phyloP scores from a whole-genome alignment of 768 basidiomycete species.

The Amanita exitialis region DNA sequence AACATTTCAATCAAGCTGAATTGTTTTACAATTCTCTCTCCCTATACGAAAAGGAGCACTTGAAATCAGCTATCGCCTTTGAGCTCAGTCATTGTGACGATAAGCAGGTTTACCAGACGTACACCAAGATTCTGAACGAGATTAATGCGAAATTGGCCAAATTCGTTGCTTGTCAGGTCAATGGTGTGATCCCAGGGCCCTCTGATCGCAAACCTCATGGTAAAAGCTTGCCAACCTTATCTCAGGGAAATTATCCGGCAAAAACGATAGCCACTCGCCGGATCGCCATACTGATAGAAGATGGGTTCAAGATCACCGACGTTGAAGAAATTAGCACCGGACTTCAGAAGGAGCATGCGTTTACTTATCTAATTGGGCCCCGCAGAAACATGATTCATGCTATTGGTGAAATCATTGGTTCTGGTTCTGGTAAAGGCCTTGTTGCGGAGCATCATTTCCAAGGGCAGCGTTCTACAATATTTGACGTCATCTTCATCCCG shows the following conservation, averaged over 20 bases:
- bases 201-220: constrained; percentile 48
- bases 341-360: constrained; percentile 40
- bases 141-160: constrained; percentile 69
- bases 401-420: constrained; percentile 16
- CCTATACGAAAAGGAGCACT: constrained; percentile 59
- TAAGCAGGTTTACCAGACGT: constrained; percentile 53
- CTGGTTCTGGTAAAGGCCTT: constrained; percentile 22
- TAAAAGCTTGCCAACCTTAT: constrained; percentile 41
- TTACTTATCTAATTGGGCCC: constrained; percentile 56
- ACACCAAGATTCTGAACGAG: constrained; percentile 58
- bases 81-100: constrained; percentile 83
- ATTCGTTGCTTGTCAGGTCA: constrained; percentile 55
- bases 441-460: constrained; percentile 65
- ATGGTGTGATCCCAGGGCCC: constrained; percentile 43
- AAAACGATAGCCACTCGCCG: constrained; percentile 56
- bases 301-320: constrained; percentile 27
- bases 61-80: constrained; percentile 64
- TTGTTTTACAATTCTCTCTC: constrained; percentile 80
- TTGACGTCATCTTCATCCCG: constrained; percentile 75
- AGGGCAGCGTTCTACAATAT: constrained; percentile 72
- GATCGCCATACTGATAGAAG: constrained; percentile 61
- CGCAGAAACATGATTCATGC: constrained; percentile 46
- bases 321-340: constrained; percentile 48
- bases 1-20: constrained; percentile 66
- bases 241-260: constrained; percentile 46